Percentiles rank a stretch among this genome's conserved stretches.
Conservation (phyloP, 768 basidiomycete species). For the Exidia glandulosa region DNA sequence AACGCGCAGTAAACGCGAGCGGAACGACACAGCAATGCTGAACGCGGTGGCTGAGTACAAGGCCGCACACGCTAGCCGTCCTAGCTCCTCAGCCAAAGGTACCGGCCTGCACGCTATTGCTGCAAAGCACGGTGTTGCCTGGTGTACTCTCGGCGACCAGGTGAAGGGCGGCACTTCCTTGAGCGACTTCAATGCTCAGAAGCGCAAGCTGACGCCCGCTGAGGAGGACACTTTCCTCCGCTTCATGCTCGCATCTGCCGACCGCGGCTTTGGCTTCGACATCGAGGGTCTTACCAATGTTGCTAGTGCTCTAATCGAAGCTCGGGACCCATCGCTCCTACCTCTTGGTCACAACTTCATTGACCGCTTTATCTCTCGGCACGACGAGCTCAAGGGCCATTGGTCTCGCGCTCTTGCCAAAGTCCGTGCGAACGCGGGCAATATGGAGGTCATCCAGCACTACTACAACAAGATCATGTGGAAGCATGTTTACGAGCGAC, state of each 20-base stretch:
- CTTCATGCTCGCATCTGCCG: neutral
- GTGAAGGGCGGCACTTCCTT: too few species aligned
- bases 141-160: too few species aligned
- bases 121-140: too few species aligned
- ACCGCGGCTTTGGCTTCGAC: neutral
- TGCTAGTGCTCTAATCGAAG: neutral
- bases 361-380: neutral
- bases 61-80: too few species aligned
- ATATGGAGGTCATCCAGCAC: neutral
- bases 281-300: neutral
- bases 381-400: neutral
- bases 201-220: neutral
- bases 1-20: too few species aligned
- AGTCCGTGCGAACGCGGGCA: neutral
- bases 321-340: neutral
- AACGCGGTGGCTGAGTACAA: too few species aligned
- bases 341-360: neutral
- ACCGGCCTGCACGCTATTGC: too few species aligned
- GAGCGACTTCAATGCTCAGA: neutral
- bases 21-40: too few species aligned
- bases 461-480: neutral
- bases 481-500: neutral
- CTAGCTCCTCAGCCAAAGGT: too few species aligned
- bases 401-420: neutral
- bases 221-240: neutral